Conservation (phyloP, 345 rosid species). For the Eutrema japonicum region DNA sequence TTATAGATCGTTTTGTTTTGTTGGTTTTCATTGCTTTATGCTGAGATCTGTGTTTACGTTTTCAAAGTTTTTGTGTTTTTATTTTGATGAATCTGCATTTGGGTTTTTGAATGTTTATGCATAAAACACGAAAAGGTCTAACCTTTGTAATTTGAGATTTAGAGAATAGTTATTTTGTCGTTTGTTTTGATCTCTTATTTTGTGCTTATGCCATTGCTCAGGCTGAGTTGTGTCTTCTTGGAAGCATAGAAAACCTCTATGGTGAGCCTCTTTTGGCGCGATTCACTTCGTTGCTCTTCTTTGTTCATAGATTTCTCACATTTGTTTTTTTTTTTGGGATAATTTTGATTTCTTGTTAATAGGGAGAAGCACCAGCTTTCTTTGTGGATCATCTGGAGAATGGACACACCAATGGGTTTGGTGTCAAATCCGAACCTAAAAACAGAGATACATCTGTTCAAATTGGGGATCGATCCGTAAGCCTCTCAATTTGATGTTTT, state of each 20-base stretch:
- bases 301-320: slow-evolving; percentile 34
- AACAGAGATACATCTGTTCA: slow-evolving; percentile 45
- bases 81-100: slow-evolving; percentile 40
- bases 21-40: neutral
- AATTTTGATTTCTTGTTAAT: slow-evolving; percentile 34
- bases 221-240: slow-evolving; percentile 59
- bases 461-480: slow-evolving; percentile 64
- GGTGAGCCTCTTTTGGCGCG: slow-evolving; percentile 70
- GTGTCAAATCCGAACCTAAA: slow-evolving; percentile 51
- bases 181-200: slow-evolving; percentile 43
- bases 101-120: slow-evolving; percentile 12
- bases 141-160: slow-evolving; percentile 27
- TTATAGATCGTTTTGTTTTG: slow-evolving; percentile 23
- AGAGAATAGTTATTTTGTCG: neutral
- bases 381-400: slow-evolving; percentile 47
- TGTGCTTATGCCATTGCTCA: slow-evolving; percentile 56
- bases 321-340: neutral
- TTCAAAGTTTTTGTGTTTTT: slow-evolving; percentile 26
- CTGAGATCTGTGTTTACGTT: slow-evolving; percentile 40
- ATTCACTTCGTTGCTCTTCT: slow-evolving; percentile 38
- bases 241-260: slow-evolving; percentile 68
- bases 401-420: slow-evolving; percentile 53
- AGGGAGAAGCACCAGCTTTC: slow-evolving; percentile 91
- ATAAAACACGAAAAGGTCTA: neutral
- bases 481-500: slow-evolving; percentile 24